These are phyloP conservation scores for Adansonia rubrostipa DNA, from an alignment of 441 rosid species.

Conservation along the genomic window DNA sequence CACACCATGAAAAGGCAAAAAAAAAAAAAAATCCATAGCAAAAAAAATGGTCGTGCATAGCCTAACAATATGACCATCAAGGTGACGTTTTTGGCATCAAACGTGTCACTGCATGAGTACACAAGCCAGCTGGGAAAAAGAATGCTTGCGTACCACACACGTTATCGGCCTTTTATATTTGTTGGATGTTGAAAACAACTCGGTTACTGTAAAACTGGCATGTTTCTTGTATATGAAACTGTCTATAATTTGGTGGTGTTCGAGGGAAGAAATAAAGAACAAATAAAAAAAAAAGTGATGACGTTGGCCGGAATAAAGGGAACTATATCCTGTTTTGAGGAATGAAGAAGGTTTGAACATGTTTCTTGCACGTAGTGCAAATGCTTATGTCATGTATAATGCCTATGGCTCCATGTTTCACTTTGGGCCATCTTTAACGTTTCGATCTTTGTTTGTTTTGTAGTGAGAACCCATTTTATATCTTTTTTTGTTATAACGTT, in stretches of 20 bases:
- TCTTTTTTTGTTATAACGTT: conserved; percentile 31
- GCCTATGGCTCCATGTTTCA: conserved; percentile 14
- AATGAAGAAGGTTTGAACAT: conserved; percentile 15
- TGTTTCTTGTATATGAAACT: conserved; percentile 1
- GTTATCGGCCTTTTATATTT: not conserved
- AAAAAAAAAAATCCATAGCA: not conserved
- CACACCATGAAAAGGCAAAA: not conserved
- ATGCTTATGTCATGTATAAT: conserved; percentile 27
- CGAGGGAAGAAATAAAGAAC: not conserved
- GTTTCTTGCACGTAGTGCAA: conserved; percentile 38
- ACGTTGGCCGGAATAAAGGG: conserved; percentile 11
- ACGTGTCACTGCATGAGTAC: conserved; percentile 27
- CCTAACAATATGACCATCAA: conserved; percentile 18
- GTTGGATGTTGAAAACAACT: not conserved
- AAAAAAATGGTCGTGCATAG: not conserved
- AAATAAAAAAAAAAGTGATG: not conserved
- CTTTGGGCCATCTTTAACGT: conserved; percentile 29
- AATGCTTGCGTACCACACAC: conserved; percentile 25
- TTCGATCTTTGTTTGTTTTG: conserved; percentile 22
- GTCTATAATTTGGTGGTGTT: conserved; percentile 2
- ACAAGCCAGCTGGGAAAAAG: conserved; percentile 28
- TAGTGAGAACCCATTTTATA: not conserved
- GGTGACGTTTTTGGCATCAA: conserved; percentile 18
- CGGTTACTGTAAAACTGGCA: conserved; percentile 21
- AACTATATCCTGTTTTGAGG: conserved; percentile 15